A percentile compares a stretch with the other conserved stretches of the same genome.
phyloP scores from a whole-genome alignment of 108 stramenopile genomes.

The Chaetoceros tenuissimus region DNA sequence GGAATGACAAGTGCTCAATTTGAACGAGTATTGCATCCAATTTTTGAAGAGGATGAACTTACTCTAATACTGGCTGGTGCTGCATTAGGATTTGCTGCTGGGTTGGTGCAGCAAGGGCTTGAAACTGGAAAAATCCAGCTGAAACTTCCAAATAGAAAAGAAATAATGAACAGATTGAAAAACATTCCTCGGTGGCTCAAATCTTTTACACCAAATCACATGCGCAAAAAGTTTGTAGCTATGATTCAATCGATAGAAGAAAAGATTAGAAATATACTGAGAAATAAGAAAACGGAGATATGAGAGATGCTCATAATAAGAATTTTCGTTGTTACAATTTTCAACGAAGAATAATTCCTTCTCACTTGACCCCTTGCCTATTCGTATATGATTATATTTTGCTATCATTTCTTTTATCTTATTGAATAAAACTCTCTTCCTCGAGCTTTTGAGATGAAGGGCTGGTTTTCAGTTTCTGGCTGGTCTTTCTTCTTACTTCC shows the following conservation, averaged over 20 bases:
- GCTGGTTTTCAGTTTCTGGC: too few species aligned
- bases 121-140: slow-evolving; percentile 56
- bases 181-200: not conserved
- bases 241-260: too few species aligned
- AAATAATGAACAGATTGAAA: not conserved
- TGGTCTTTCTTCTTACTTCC: too few species aligned
- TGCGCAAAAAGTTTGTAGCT: too few species aligned
- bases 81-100: slow-evolving; percentile 81
- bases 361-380: too few species aligned
- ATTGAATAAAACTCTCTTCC: too few species aligned
- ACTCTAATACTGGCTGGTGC: slow-evolving; percentile 92
- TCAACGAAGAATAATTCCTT: too few species aligned
- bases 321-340: too few species aligned
- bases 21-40: slow-evolving; percentile 89
- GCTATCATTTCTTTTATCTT: too few species aligned
- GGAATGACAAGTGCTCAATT: slow-evolving; percentile 78
- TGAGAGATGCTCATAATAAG: not conserved
- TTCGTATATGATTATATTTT: too few species aligned
- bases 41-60: slow-evolving; percentile 95
- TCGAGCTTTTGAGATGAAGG: too few species aligned
- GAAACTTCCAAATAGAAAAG: slow-evolving; percentile 1
- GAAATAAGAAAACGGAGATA: not conserved
- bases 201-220: too few species aligned
- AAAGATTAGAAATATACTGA: not conserved
- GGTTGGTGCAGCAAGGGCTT: slow-evolving; percentile 77